phyloP scores from a whole-genome alignment of 441 rosid genomes.

The Sinapis alba region DNA sequence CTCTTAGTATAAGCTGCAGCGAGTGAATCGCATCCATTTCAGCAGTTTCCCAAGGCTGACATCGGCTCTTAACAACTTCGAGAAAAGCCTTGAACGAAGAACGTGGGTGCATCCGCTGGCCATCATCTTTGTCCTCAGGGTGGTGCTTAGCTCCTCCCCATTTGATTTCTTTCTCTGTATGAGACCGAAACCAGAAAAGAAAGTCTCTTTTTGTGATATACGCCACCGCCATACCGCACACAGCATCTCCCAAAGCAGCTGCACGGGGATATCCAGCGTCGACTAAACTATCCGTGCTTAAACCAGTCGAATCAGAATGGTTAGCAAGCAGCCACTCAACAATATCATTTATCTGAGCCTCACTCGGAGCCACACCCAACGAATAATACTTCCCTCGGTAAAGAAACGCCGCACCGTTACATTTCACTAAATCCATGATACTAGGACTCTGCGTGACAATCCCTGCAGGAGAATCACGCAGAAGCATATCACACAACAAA shows the following conservation, averaged over 20 bases:
- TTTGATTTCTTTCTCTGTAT: slow-evolving; percentile 86
- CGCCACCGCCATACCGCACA: slow-evolving; percentile 97
- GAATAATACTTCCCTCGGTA: slow-evolving; percentile 71
- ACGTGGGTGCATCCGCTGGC: slow-evolving; percentile 91
- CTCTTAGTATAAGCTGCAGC: slow-evolving; percentile 89
- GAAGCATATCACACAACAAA: slow-evolving; percentile 90
- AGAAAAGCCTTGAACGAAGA: slow-evolving; percentile 94
- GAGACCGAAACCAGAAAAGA: slow-evolving; percentile 95
- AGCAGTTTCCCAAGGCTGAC: slow-evolving; percentile 90
- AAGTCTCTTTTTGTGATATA: slow-evolving; percentile 77
- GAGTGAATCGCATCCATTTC: slow-evolving; percentile 99
- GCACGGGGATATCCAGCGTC: slow-evolving; percentile 93
- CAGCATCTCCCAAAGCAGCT: slow-evolving; percentile 90
- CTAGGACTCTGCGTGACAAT: too few species aligned
- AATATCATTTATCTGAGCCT: slow-evolving; percentile 73
- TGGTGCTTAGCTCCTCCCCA: slow-evolving; percentile 99
- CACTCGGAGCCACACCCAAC: slow-evolving; percentile 80
- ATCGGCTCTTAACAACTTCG: slow-evolving; percentile 89
- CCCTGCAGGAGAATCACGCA: slow-evolving; percentile 94
- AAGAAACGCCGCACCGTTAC: slow-evolving; percentile 87
- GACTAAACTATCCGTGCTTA: slow-evolving; percentile 88
- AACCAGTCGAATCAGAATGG: slow-evolving; percentile 88
- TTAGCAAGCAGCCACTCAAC: slow-evolving; percentile 80
- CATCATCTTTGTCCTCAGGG: slow-evolving; percentile 92
- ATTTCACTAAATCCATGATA: slow-evolving; percentile 91